Conservation (phyloP, 176 grass and related monocot genomes). For the Guadua angustifolia region DNA sequence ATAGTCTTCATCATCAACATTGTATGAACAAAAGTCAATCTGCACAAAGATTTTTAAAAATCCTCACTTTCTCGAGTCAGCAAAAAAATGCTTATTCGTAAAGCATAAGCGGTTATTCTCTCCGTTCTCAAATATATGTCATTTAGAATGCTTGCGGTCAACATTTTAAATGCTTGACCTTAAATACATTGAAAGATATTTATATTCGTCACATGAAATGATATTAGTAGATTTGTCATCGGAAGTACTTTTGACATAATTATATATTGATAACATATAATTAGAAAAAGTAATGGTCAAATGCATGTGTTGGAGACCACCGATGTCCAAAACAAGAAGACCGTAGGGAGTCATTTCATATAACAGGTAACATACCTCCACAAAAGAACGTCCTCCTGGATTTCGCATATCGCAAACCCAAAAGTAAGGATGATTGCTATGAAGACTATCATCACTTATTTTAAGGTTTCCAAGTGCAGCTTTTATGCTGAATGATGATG, state of each 20-base stretch:
- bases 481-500: slow-evolving; percentile 91
- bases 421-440: slow-evolving; percentile 76
- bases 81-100: slow-evolving; percentile 27
- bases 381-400: slow-evolving; percentile 88
- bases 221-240: too few relatives aligned
- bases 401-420: slow-evolving; percentile 99
- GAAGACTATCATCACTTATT: slow-evolving; percentile 94
- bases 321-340: too few relatives aligned
- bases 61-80: slow-evolving; percentile 15
- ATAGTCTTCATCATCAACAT: slow-evolving; percentile 81
- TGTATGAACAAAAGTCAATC: slow-evolving; percentile 94
- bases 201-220: too few relatives aligned
- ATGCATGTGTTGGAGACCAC: too few relatives aligned
- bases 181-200: too few relatives aligned
- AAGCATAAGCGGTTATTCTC: slow-evolving; percentile 14
- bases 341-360: neutral
- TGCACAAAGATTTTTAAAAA: slow-evolving; percentile 53
- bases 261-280: too few relatives aligned
- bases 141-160: too few relatives aligned
- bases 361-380: slow-evolving; percentile 70
- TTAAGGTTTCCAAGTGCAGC: slow-evolving; percentile 99
- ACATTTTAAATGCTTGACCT: too few relatives aligned
- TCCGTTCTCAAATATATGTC: too few relatives aligned
- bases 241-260: too few relatives aligned
- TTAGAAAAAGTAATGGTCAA: too few relatives aligned